A percentile compares a stretch with the other conserved stretches of the same genome.
Conservation (phyloP, 2,329 filamentous ascomycete species). For the Fonsecaea erecta region DNA sequence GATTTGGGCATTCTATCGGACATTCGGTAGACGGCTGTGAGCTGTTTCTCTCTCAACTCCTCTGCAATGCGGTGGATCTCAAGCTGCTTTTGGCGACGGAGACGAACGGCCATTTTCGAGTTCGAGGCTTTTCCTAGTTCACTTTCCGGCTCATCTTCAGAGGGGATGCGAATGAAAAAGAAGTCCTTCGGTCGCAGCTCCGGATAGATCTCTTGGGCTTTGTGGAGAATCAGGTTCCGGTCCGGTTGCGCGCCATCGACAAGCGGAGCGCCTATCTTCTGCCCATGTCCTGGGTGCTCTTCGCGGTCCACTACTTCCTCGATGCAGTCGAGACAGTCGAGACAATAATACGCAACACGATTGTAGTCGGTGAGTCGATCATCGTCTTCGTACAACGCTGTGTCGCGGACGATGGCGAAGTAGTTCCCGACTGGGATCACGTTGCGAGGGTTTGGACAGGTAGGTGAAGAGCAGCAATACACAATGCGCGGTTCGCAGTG, state of each 20-base stretch:
- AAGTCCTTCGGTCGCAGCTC: not conserved
- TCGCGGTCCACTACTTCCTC: slow-evolving; percentile 4
- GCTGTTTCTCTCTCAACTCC: not conserved
- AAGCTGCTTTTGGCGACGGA: slow-evolving; percentile 29
- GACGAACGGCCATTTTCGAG: slow-evolving; percentile 11
- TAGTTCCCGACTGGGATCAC: slow-evolving; percentile 20
- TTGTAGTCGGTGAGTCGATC: not conserved
- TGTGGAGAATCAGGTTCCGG: not conserved
- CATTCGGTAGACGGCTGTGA: not conserved
- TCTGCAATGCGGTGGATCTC: slow-evolving; percentile 20
- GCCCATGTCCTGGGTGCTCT: slow-evolving; percentile 1
- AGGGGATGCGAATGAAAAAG: slow-evolving; percentile 15
- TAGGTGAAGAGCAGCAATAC: slow-evolving; percentile 18
- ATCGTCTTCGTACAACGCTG: not conserved
- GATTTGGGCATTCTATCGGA: not conserved
- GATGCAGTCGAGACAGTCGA: slow-evolving; percentile 20
- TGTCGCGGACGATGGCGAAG: slow-evolving; percentile 14
- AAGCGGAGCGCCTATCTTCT: not conserved
- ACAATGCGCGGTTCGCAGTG: slow-evolving; percentile 12
- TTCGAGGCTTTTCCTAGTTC: slow-evolving; percentile 20
- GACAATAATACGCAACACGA: slow-evolving; percentile 16
- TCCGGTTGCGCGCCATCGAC: slow-evolving; percentile 14
- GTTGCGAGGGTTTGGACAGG: slow-evolving; percentile 16
- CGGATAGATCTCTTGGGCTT: not conserved
- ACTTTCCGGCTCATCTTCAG: slow-evolving; percentile 11